Evolutionary conservation across 2,329 filamentous ascomycete species (phyloP).

Genomic region (Hypoxylon sp.): DNA sequence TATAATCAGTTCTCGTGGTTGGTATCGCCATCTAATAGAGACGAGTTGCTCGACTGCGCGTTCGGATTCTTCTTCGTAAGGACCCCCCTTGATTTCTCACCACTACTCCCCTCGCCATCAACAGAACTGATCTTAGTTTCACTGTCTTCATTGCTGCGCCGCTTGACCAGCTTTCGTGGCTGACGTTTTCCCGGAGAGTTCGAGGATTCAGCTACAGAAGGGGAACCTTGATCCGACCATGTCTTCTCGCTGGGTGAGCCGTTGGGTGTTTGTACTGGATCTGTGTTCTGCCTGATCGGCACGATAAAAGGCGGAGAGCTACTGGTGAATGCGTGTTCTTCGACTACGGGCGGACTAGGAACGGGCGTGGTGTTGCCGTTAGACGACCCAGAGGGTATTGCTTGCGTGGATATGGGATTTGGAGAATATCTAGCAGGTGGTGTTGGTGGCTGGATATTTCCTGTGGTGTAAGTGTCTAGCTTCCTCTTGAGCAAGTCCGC

Average conservation of each 20-base stretch:
- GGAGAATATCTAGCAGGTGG: conserved; percentile 40
- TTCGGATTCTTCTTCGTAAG: conserved; percentile 56
- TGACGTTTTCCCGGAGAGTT: conserved; percentile 45
- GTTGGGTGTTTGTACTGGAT: conserved; percentile 47
- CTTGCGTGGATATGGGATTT: conserved; percentile 35
- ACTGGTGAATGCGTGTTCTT: conserved; percentile 34
- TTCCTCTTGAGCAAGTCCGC: conserved; percentile 88
- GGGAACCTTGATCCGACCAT: conserved; percentile 49
- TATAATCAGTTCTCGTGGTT: conserved; percentile 10
- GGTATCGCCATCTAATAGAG: conserved; percentile 33
- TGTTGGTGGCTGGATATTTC: conserved; percentile 51
- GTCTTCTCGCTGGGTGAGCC: conserved; percentile 53
- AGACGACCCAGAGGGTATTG: conserved; percentile 14
- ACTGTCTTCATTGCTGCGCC: conserved; percentile 54
- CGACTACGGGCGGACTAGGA: conserved; percentile 40
- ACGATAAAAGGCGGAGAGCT: conserved; percentile 45
- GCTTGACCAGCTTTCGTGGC: conserved; percentile 59
- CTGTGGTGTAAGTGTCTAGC: conserved; percentile 70
- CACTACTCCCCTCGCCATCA: conserved; percentile 17
- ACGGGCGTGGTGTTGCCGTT: conserved; percentile 36
- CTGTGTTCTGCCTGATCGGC: conserved; percentile 44
- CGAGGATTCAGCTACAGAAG: conserved; percentile 26
- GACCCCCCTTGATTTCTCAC: conserved; percentile 53
- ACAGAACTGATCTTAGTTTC: conserved; percentile 46
- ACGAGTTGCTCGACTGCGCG: conserved; percentile 48